Conservation (phyloP, 148 eudicot genomes). For the Nepenthes gracilis region DNA sequence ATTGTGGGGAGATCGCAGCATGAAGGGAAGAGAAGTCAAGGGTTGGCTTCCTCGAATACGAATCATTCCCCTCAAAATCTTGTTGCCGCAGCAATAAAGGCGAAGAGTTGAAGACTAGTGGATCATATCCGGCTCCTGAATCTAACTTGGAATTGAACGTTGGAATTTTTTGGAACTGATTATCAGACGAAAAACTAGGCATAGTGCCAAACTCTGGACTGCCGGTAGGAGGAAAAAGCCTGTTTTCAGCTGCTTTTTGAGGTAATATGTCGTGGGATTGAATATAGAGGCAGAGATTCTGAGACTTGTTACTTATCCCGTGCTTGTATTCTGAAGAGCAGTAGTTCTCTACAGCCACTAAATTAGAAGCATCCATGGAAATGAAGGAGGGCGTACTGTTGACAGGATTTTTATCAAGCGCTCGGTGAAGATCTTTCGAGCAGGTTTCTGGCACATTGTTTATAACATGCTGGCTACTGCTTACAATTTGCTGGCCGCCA, state of each 20-base stretch:
- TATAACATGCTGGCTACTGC: too few relatives aligned
- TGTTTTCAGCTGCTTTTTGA: too few relatives aligned
- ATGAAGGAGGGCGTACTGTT: too few relatives aligned
- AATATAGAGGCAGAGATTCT: too few relatives aligned
- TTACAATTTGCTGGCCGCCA: background rate
- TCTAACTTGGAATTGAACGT: slow-evolving; percentile 1
- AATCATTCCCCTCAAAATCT: background rate
- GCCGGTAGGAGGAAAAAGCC: background rate
- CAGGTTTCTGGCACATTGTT: too few relatives aligned
- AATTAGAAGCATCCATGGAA: too few relatives aligned
- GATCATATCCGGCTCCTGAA: slow-evolving; percentile 2
- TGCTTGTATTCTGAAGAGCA: too few relatives aligned
- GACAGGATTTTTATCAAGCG: too few relatives aligned
- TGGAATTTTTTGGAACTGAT: slow-evolving; percentile 1
- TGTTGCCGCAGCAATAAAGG: slow-evolving; percentile 2
- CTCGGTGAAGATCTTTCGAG: too few relatives aligned
- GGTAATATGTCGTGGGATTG: too few relatives aligned
- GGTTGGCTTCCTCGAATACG: background rate
- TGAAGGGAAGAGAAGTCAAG: slow-evolving; percentile 1
- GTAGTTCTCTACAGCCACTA: too few relatives aligned
- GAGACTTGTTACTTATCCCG: too few relatives aligned
- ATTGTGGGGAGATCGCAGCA: background rate
- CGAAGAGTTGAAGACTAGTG: background rate
- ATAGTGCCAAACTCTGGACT: background rate
- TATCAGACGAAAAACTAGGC: background rate